Conservation (phyloP, 139 green algal genomes). For the Microglena sp. region DNA sequence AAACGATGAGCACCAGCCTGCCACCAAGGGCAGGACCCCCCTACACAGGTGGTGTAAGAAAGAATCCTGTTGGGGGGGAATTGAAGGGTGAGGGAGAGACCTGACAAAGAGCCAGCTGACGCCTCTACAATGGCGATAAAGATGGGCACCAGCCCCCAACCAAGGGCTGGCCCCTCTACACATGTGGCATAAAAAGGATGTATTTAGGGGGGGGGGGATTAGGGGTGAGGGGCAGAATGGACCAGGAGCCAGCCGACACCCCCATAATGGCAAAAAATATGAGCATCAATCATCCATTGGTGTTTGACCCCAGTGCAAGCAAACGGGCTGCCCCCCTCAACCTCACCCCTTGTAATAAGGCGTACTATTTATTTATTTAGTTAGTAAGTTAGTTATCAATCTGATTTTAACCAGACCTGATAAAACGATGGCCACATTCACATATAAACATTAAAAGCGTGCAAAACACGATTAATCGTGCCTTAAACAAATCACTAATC, state of each 20-base stretch:
- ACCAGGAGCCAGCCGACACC: conserved; percentile 11
- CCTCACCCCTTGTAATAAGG: too few species aligned
- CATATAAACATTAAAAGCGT: conserved; percentile 51
- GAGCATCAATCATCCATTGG: conserved; percentile 50
- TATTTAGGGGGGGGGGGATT: too few species aligned
- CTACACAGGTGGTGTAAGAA: too few species aligned
- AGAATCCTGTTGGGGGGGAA: too few species aligned
- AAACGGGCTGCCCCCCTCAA: conserved; percentile 37
- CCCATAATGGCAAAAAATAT: conserved; percentile 80
- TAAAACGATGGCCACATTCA: conserved; percentile 71
- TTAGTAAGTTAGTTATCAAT: too few species aligned
- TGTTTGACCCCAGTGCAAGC: not conserved
- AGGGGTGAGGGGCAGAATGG: too few species aligned
- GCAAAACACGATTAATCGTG: conserved; percentile 72
- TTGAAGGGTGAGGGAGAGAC: conserved; percentile 11
- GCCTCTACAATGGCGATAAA: conserved; percentile 78
- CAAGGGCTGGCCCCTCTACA: conserved; percentile 18
- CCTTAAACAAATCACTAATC: too few species aligned
- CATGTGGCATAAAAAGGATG: too few species aligned
- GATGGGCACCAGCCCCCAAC: conserved; percentile 47
- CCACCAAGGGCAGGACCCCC: too few species aligned
- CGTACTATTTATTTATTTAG: too few species aligned
- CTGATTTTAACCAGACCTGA: too few species aligned
- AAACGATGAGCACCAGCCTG: conserved; percentile 67
- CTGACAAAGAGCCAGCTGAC: not conserved